Evolutionary conservation across 805 yeast species (phyloP).

Genomic region (Metschnikowia anglica): DNA sequence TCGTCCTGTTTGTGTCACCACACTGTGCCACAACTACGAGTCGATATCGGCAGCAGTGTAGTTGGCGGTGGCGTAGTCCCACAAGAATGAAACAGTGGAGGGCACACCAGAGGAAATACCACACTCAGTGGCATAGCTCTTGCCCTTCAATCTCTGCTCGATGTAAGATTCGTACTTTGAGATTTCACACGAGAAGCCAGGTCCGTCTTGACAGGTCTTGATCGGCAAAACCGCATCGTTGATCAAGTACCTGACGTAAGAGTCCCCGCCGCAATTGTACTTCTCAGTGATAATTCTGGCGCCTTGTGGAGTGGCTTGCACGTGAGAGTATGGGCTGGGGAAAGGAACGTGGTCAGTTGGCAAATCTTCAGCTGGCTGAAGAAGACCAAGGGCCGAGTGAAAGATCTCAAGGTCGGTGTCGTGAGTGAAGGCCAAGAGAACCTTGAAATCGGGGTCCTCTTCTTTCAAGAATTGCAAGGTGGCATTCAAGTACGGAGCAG

Average conservation of each 20-base stretch:
- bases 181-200: constrained; percentile 44
- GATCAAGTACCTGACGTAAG: constrained; percentile 39
- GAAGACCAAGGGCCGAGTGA: constrained; percentile 63
- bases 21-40: constrained; percentile 1
- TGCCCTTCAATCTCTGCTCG: constrained; percentile 27
- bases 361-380: constrained; percentile 42
- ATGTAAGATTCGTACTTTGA: constrained; percentile 34
- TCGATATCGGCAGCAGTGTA: constrained; percentile 27
- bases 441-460: constrained; percentile 43
- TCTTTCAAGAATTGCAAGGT: constrained; percentile 50
- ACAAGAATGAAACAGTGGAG: constrained; percentile 36
- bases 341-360: constrained; percentile 49
- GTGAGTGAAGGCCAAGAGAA: constrained; percentile 73
- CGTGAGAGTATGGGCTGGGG: constrained; percentile 46
- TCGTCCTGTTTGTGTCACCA: too few species aligned
- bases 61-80: constrained; percentile 35
- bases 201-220: constrained; percentile 36
- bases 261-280: constrained; percentile 28
- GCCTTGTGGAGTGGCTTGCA: constrained; percentile 41
- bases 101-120: constrained; percentile 23
- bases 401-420: constrained; percentile 66
- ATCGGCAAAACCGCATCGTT: constrained; percentile 44
- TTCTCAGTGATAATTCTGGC: constrained; percentile 41
- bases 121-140: constrained; percentile 31
- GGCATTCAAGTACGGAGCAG: constrained; percentile 53